Conservation (phyloP, 2,329 filamentous ascomycete species). For the Penicillium sp. region DNA sequence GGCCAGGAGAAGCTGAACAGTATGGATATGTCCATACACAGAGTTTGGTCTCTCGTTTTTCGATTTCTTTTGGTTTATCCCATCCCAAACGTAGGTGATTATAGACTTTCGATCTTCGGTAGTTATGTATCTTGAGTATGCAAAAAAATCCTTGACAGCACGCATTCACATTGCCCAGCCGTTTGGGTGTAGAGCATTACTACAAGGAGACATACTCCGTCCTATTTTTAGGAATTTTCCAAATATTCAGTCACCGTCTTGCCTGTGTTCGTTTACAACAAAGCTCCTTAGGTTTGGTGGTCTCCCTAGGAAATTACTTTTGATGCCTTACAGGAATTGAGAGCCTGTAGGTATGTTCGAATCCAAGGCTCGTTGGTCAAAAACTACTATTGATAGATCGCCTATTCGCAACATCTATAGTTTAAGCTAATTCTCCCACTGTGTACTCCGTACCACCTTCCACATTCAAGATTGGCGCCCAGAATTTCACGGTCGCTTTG, state of each 20-base stretch:
- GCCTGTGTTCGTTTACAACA: not conserved
- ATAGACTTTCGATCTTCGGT: no score
- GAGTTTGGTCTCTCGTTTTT: no score
- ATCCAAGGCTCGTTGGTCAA: not conserved
- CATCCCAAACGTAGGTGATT: no score
- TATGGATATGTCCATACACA: no score
- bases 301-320: no score
- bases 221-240: not conserved
- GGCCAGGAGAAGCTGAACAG: no score
- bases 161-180: not conserved
- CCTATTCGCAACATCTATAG: not conserved
- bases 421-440: not conserved
- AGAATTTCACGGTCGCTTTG: not conserved
- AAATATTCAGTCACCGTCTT: not conserved
- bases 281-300: no score
- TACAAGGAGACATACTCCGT: not conserved
- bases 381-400: not conserved
- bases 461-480: not conserved
- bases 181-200: not conserved
- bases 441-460: not conserved
- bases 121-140: not conserved
- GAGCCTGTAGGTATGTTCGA: no score
- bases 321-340: no score
- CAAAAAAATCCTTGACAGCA: conserved; percentile 11
- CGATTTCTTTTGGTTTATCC: no score